A percentile compares a stretch with the other conserved stretches of the same genome.
These are phyloP conservation scores for Neckera pumila DNA, from an alignment of 225 moss, liverwort and hornwort species.

Conservation along the genomic window DNA sequence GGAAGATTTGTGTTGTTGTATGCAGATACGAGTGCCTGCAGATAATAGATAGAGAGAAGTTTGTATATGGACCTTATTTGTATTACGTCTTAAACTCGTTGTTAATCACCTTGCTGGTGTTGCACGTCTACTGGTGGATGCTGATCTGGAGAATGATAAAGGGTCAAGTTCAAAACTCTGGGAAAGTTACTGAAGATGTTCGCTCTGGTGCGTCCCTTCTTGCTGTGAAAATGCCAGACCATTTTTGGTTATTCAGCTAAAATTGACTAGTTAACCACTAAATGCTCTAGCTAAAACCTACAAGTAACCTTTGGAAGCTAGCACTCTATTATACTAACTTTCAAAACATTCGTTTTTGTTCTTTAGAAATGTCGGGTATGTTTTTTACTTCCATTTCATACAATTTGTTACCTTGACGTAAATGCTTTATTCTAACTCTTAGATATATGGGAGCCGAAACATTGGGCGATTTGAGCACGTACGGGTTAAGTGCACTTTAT, in stretches of 20 bases:
- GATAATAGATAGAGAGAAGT: slow-evolving; percentile 17
- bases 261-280: neutral
- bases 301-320: neutral
- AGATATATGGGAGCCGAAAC: neutral
- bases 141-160: slow-evolving; percentile 54
- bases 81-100: slow-evolving; percentile 49
- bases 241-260: neutral
- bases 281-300: neutral
- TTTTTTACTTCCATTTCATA: neutral
- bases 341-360: neutral
- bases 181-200: slow-evolving; percentile 56
- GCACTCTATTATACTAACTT: neutral
- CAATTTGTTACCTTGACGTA: neutral
- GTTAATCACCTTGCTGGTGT: slow-evolving; percentile 54
- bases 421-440: neutral
- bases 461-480: neutral
- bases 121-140: slow-evolving; percentile 67
- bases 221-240: neutral
- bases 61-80: neutral
- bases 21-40: slow-evolving; percentile 46
- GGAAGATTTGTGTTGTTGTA: neutral
- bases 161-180: slow-evolving; percentile 40
- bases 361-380: neutral
- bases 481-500: neutral
- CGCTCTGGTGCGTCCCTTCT: slow-evolving; percentile 40